phyloP scores from a whole-genome alignment of 2,329 filamentous ascomycete genomes.

The Alternaria sp. region DNA sequence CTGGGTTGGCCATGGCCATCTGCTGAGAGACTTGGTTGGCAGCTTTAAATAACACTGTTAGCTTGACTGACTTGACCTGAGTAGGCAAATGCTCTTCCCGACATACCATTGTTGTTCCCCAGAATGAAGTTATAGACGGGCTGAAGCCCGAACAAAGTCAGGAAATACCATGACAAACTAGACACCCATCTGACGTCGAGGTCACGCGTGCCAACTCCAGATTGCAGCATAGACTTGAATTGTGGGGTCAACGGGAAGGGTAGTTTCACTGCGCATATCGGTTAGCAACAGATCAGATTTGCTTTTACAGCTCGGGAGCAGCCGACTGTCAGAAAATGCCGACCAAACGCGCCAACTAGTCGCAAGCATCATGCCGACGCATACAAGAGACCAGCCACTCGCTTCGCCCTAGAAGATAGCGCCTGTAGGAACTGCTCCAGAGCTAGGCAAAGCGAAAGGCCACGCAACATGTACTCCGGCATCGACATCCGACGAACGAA shows the following conservation, averaged over 20 bases:
- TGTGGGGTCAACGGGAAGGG: conserved; percentile 97
- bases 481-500: background rate
- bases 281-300: conserved; percentile 12
- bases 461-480: background rate
- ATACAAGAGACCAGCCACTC: background rate
- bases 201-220: conserved; percentile 92
- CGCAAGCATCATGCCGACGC: background rate
- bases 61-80: conserved; percentile 34
- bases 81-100: background rate
- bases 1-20: conserved; percentile 76
- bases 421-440: background rate
- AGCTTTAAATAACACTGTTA: conserved; percentile 61
- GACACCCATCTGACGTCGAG: conserved; percentile 99
- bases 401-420: conserved; percentile 5
- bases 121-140: conserved; percentile 97
- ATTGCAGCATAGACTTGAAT: conserved; percentile 99
- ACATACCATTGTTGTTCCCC: conserved; percentile 91
- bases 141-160: conserved; percentile 95
- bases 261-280: conserved; percentile 74
- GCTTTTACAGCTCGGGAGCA: conserved; percentile 7
- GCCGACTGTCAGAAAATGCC: conserved; percentile 1
- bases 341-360: background rate
- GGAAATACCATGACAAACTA: conserved; percentile 97
- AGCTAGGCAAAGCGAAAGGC: conserved; percentile 1
- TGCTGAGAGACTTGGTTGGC: conserved; percentile 90